Conservation (phyloP, 1,284 basidiomycete species). For the Boletellus deceptivus region DNA sequence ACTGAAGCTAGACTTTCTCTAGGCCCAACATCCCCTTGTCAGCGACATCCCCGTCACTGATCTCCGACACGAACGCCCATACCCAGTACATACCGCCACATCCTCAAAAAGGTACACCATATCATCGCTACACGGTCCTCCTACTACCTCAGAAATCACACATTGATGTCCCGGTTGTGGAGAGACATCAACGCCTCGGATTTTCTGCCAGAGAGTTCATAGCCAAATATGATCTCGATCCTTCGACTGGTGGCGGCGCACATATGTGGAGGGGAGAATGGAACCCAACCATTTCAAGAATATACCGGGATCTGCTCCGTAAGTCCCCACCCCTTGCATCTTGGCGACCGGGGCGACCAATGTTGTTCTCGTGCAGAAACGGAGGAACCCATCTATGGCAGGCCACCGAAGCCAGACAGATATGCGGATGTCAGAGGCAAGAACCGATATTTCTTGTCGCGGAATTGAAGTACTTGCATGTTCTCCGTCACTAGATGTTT, state of each 20-base stretch:
- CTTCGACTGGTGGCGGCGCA: constrained; percentile 59
- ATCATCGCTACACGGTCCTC: constrained; percentile 82
- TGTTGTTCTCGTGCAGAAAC: constrained; percentile 39
- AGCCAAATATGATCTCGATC: constrained; percentile 51
- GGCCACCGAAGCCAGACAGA: constrained; percentile 54
- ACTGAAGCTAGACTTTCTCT: constrained; percentile 4
- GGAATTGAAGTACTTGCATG: not conserved
- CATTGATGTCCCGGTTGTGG: constrained; percentile 39
- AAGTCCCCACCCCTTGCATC: constrained; percentile 33
- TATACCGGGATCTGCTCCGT: constrained; percentile 72
- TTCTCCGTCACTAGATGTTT: too few relatives aligned
- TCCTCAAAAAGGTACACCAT: constrained; percentile 79
- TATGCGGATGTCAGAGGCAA: constrained; percentile 56
- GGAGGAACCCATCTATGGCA: constrained; percentile 67
- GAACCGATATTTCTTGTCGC: constrained; percentile 48
- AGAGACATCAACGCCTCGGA: constrained; percentile 43
- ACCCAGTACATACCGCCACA: constrained; percentile 84
- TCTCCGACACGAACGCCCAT: constrained; percentile 46
- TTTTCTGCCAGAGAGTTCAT: constrained; percentile 71
- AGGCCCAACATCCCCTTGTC: constrained; percentile 84
- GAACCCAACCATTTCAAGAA: constrained; percentile 61
- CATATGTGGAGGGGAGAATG: constrained; percentile 87
- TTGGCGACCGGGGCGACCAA: constrained; percentile 7
- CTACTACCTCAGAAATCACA: constrained; percentile 67
- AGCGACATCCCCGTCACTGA: constrained; percentile 47